phyloP scores from a whole-genome alignment of 345 rosid species.

The Nasturtium officinale region DNA sequence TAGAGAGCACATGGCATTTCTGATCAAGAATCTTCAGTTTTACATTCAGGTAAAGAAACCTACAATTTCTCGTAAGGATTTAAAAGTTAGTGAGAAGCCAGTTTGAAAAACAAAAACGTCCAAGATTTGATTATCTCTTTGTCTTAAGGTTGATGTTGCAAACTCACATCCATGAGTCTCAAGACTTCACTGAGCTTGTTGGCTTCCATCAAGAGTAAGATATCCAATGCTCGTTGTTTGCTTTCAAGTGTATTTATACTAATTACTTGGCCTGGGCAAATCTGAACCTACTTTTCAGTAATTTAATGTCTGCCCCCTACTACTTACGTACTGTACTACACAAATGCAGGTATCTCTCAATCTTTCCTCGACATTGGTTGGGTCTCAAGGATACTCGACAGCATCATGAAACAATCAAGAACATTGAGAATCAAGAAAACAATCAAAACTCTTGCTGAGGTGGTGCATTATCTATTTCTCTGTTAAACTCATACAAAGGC shows the following conservation, averaged over 20 bases:
- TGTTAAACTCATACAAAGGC: neutral
- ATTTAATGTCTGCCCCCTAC: constrained; percentile 12
- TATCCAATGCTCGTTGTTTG: neutral
- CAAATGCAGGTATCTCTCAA: constrained; percentile 84
- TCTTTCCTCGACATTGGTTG: constrained; percentile 98
- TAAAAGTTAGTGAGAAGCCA: constrained; percentile 19
- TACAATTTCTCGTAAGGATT: neutral
- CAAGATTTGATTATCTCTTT: constrained; percentile 20
- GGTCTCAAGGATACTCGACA: constrained; percentile 86
- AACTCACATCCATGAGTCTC: constrained; percentile 80
- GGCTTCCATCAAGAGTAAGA: constrained; percentile 97
- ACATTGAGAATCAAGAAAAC: constrained; percentile 87
- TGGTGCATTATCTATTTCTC: constrained; percentile 48
- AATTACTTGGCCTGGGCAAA: neutral
- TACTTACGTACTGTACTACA: neutral
- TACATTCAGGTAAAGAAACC: constrained; percentile 77
- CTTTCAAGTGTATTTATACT: constrained; percentile 8
- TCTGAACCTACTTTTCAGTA: neutral
- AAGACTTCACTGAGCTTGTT: constrained; percentile 91
- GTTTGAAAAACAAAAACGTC: neutral
- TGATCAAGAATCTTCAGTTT: constrained; percentile 94
- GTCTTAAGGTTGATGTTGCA: constrained; percentile 82
- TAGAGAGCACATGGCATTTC: constrained; percentile 97
- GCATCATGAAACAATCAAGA: constrained; percentile 98
- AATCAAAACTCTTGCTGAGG: constrained; percentile 75